Evolutionary conservation across 2,329 filamentous ascomycete species (phyloP).

Genomic region (Penicillium sp.): DNA sequence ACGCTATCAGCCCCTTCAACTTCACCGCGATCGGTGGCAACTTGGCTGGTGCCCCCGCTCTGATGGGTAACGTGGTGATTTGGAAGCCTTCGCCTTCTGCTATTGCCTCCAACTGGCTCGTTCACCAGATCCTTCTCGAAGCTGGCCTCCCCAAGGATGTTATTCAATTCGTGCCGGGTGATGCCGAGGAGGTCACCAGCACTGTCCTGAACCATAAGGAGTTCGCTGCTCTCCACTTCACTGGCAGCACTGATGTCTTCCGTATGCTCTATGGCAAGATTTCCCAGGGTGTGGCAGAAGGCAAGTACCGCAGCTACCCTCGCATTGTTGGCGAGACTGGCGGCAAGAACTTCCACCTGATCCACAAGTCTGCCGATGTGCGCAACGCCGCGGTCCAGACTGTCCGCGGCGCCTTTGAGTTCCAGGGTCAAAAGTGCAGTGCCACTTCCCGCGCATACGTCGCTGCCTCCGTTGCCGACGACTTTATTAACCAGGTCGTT

Average conservation of each 20-base stretch:
- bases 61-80: constrained; percentile 91
- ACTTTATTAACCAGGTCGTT: constrained; percentile 69
- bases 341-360: constrained; percentile 89
- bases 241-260: constrained; percentile 90
- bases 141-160: constrained; percentile 87
- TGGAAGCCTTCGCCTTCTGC: constrained; percentile 96
- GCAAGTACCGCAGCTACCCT: constrained; percentile 81
- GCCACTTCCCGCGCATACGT: constrained; percentile 81
- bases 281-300: constrained; percentile 76
- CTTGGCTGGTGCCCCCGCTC: constrained; percentile 76
- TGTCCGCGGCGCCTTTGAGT: constrained; percentile 85
- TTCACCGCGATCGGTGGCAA: constrained; percentile 95
- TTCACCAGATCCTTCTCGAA: constrained; percentile 88
- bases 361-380: constrained; percentile 77
- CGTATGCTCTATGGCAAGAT: constrained; percentile 85
- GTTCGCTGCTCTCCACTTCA: constrained; percentile 93
- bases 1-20: constrained; percentile 93
- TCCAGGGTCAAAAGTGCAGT: constrained; percentile 89
- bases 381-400: constrained; percentile 80
- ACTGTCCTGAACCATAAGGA: constrained; percentile 74
- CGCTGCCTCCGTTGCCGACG: constrained; percentile 72
- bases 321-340: constrained; percentile 89
- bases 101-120: constrained; percentile 86
- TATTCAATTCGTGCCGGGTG: constrained; percentile 90
- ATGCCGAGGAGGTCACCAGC: constrained; percentile 81